Evolutionary conservation across 805 yeast genomes (phyloP), one percentile per base, ranked within the genome.

Genomic region (Wickerhamomyces ciferrii): DNA sequence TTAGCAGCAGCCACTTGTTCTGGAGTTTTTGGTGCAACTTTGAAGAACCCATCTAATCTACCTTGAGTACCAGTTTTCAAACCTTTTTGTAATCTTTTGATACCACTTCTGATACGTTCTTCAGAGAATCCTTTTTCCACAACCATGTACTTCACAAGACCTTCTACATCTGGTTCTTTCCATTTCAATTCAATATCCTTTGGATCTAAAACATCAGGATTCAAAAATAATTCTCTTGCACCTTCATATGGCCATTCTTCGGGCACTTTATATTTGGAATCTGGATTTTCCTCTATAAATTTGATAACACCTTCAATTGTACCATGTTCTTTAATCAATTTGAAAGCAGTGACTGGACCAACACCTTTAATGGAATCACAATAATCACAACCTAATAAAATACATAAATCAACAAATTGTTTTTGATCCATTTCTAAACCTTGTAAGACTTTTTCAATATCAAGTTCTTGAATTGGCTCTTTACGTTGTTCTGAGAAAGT

Each of bases 401-500:
- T 92, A 69, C 99, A 91, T 55, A 94, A 68, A 63, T 94, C 99
- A 42, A 94, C 78, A 64, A 94, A 94, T 48, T 88, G 84, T 21
- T 74, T 75, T 40, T 76, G 69, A 42, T 79, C 81, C 74, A 91
- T 70, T n/a, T 76, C 92, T 49, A 94, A 71, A 0, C 89, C 96
- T 54, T 81, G 84, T 43, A 92, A 66, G 0, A 88, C 91, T 46
- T 76, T 73, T 9, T 69, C 72, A 31, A 85, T 79, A 49, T 80
- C 75, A 45, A 88, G 82, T 62, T 94, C 97, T 52, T 87, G 88
- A 43, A 94, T 84, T 14, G 97, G 97, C 64, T 87, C 79, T 64
- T 94, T 94, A 57, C 96, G 78, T 25, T 96, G 92, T 61, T 94
- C 99, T 1, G 97, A 82, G 54, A 91, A 94, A 0, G 98, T 94